phyloP scores from a whole-genome alignment of 2,329 filamentous ascomycete genomes.

The Rutstroemia sp. region DNA sequence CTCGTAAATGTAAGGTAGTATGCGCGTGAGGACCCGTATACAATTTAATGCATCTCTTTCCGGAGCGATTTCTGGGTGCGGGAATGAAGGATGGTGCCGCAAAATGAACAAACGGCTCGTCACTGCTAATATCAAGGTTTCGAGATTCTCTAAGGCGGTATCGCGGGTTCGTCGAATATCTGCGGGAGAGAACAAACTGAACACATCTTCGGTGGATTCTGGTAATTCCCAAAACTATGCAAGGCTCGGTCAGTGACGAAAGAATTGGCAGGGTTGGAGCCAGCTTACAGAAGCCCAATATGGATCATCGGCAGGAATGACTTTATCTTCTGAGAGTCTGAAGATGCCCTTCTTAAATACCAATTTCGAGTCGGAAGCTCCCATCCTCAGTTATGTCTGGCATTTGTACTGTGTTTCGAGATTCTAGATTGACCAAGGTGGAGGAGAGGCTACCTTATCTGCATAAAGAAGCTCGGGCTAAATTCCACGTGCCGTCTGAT shows the following conservation, averaged over 20 bases:
- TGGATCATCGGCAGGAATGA: slow-evolving; percentile 78
- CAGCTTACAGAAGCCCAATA: slow-evolving; percentile 84
- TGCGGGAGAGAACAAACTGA: slow-evolving; percentile 85
- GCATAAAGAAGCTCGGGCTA: not conserved
- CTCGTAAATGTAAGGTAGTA: slow-evolving; percentile 90
- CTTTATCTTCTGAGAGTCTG: slow-evolving; percentile 81
- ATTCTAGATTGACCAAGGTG: slow-evolving; percentile 5
- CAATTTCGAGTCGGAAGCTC: slow-evolving; percentile 96
- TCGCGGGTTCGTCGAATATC: slow-evolving; percentile 87
- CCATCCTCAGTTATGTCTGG: slow-evolving; percentile 51
- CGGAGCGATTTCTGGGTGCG: slow-evolving; percentile 73
- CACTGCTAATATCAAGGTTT: slow-evolving; percentile 78
- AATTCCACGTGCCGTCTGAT: slow-evolving; percentile 4
- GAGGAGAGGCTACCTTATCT: not conserved
- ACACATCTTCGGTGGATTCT: slow-evolving; percentile 91
- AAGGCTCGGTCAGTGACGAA: slow-evolving; percentile 11
- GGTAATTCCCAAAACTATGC: slow-evolving; percentile 94
- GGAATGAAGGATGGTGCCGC: slow-evolving; percentile 85
- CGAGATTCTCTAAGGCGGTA: slow-evolving; percentile 75
- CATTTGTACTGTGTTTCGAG: slow-evolving; percentile 19
- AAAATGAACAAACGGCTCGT: slow-evolving; percentile 77
- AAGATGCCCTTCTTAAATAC: slow-evolving; percentile 99
- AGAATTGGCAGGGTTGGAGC: slow-evolving; percentile 1
- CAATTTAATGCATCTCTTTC: slow-evolving; percentile 92
- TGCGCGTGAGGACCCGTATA: slow-evolving; percentile 78